Conservation (phyloP, 305 asterid genomes). For the Fraxinus dipetala region DNA sequence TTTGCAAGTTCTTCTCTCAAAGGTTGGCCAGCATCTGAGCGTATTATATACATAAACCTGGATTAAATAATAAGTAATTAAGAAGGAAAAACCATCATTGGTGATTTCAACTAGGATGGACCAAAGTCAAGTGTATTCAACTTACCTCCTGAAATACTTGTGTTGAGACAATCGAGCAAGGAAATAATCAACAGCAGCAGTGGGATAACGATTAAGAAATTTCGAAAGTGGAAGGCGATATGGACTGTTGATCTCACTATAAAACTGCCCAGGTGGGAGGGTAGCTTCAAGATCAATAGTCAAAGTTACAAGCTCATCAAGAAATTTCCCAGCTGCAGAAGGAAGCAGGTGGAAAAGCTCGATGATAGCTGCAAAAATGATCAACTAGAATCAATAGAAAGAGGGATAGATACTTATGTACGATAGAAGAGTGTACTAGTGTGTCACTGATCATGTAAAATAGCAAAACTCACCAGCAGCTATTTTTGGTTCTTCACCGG, state of each 20-base stretch:
- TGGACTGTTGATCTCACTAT: conserved; percentile 98
- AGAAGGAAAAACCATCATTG: conserved; percentile 7
- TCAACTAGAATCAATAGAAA: conserved; percentile 20
- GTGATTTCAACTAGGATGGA: conserved; percentile 17
- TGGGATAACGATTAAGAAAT: conserved; percentile 92
- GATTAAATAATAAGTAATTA: conserved; percentile 22
- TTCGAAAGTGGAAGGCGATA: conserved; percentile 95
- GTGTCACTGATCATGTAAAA: conserved; percentile 23
- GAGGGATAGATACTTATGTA: conserved; percentile 8
- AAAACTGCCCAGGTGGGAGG: conserved; percentile 92
- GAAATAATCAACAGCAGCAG: conserved; percentile 92
- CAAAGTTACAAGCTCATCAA: conserved; percentile 95
- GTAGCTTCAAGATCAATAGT: conserved; percentile 97
- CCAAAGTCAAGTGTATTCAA: conserved; percentile 11
- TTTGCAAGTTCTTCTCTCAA: conserved; percentile 98
- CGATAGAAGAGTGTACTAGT: neutral
- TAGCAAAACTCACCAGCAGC: conserved; percentile 79
- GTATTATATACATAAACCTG: conserved; percentile 95
- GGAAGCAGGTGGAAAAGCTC: conserved; percentile 99
- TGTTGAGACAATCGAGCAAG: conserved; percentile 82
- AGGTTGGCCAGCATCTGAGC: conserved; percentile 99
- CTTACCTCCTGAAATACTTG: conserved; percentile 89
- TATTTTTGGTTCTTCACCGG: conserved; percentile 99
- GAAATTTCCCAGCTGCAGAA: conserved; percentile 97
- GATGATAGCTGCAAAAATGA: conserved; percentile 75